Evolutionary conservation across 257 asterid genomes (phyloP), one percentile per base, ranked within the genome.

Genomic region (Nyctanthes arbortristis): DNA sequence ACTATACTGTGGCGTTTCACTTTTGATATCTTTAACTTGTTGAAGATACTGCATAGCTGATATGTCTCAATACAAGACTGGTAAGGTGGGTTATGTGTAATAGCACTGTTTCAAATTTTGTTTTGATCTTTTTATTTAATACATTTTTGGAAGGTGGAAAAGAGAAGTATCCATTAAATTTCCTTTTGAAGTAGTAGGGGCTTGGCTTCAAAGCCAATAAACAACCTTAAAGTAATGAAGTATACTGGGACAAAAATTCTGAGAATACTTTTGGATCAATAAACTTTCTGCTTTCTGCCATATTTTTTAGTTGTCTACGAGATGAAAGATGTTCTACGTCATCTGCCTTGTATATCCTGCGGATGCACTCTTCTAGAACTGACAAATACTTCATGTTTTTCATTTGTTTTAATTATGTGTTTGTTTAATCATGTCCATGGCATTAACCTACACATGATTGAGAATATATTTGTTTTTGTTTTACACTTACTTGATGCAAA

Each of bases 11-110:
- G 59, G 30, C 1, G 16, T 20, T 62, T 57, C 49, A 69, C 25
- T 67, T 31, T 61, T 67, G 10, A 65, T 33, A 27, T 63, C 72
- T 78, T 87, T 82, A 73, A 84, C 88, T 70, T 63, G 39, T 52
- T 39, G 37, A 78, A 89, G 96, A 88, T 94, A 94, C 69, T 94
- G 99, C 84, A 83, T 94, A 82, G 99, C 99, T 72, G 99, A 94
- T 70, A 94, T 94, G 99, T 84, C 97, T 2, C 96, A 84, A 7
- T 94, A 89, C 91, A 94, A 87, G 85, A 81, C 86, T 66, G 99
- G 99, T 68, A 94, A 89, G 98, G 98, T 92, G 80, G 49, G 82
- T 33, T 66, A 34, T 57, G 13, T 61, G 49, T 36, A 45, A 40
- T 56, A 63, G 63, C 70, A 39, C 65, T 25, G 36, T 29, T 73